Conservation (phyloP, 2,329 filamentous ascomycete species). For the Fusarium cicatricum region DNA sequence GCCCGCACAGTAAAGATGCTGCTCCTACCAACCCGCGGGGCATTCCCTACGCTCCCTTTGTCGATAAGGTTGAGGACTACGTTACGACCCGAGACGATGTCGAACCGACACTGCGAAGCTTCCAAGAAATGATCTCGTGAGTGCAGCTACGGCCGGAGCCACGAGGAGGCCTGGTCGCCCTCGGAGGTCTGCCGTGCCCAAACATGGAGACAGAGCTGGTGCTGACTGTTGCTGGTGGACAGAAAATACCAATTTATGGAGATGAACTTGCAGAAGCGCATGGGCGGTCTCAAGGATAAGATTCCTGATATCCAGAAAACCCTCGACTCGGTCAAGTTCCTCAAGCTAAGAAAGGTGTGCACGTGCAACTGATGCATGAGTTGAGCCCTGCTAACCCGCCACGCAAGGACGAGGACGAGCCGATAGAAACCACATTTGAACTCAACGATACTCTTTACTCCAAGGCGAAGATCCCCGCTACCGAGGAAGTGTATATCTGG, state of each 20-base stretch:
- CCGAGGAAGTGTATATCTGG: constrained; percentile 96
- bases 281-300: constrained; percentile 86
- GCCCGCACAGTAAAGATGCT: constrained; percentile 52
- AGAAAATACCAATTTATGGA: constrained; percentile 99
- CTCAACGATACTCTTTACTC: constrained; percentile 96
- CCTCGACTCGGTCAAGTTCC: constrained; percentile 86
- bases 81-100: constrained; percentile 80
- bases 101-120: constrained; percentile 80
- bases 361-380: background rate
- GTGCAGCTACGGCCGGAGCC: constrained; percentile 41
- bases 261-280: constrained; percentile 85
- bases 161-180: constrained; percentile 8
- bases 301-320: constrained; percentile 98
- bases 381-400: constrained; percentile 28
- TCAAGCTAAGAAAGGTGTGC: constrained; percentile 76
- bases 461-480: constrained; percentile 81
- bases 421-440: constrained; percentile 92
- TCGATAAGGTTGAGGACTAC: constrained; percentile 90
- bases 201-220: constrained; percentile 9
- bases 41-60: constrained; percentile 84
- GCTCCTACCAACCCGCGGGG: constrained; percentile 79
- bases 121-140: constrained; percentile 94
- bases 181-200: constrained; percentile 18
- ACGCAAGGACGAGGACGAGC: constrained; percentile 62
- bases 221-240: constrained; percentile 42